These are phyloP conservation scores for Stropharia rugosoannulata DNA, from an alignment of 768 basidiomycete genomes.

Conservation along the genomic window DNA sequence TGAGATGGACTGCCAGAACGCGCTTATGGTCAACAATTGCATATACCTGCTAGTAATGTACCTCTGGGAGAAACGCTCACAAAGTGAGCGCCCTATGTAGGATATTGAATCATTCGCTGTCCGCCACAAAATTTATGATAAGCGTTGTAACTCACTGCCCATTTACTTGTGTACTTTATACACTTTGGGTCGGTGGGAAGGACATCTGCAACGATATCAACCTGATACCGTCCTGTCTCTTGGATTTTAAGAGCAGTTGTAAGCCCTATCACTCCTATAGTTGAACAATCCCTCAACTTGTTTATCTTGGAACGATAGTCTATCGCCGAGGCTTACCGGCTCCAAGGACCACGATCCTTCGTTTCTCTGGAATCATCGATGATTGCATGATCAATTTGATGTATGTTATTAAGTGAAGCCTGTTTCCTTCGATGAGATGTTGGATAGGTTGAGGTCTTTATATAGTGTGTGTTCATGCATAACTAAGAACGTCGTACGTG, in stretches of 20 bases:
- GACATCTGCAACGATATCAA: slow-evolving; percentile 69
- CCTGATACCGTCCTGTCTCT: slow-evolving; percentile 55
- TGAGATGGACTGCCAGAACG: background rate
- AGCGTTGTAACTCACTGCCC: slow-evolving; percentile 57
- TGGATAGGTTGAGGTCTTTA: no score
- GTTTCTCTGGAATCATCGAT: background rate
- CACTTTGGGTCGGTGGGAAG: slow-evolving; percentile 69
- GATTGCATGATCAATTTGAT: no score
- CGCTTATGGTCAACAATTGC: background rate
- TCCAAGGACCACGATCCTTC: slow-evolving; percentile 39
- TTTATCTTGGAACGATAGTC: background rate
- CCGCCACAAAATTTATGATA: background rate
- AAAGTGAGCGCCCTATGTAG: slow-evolving; percentile 73
- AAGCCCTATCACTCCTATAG: slow-evolving; percentile 74
- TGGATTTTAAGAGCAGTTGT: slow-evolving; percentile 71
- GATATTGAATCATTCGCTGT: background rate
- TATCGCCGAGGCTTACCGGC: slow-evolving; percentile 9
- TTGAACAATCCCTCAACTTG: background rate
- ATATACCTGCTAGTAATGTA: slow-evolving; percentile 43
- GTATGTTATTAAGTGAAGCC: background rate
- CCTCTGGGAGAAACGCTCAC: slow-evolving; percentile 54
- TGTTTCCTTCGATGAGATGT: no score
- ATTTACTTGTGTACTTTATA: slow-evolving; percentile 73
- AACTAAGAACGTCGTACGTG: no score
- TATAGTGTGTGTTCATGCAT: no score